Base-by-base conservation (phyloP, 1,284 basidiomycete genomes). In the Sporisorium graminicola region DNA sequence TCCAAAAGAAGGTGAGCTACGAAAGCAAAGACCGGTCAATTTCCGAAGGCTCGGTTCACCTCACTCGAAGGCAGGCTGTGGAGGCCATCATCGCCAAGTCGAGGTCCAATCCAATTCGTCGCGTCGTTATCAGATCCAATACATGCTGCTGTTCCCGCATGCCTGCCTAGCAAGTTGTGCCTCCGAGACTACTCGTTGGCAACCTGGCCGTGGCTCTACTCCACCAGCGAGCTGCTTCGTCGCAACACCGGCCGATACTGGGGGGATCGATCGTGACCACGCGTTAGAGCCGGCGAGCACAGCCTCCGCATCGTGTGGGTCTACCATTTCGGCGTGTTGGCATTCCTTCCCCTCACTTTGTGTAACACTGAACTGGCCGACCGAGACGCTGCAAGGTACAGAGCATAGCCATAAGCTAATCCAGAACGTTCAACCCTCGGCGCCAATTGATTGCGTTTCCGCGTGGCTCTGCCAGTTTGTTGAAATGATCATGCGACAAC, bases 261-360 rank as follows among this genome's bases (percentile, higher is more conserved):
- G 24, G 3, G 13, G 20, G 20, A 24, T 24, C 20, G 22, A 22
- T 44, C 20, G 43, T 20, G 43, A 44, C 24, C 44, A 46, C 24
- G 44, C 44, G 44, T n/a, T 22, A 26, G 5, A 26, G 13, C 10
- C 26, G 6, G 13, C 46, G 18, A 47, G 26, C 46, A 47, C 46
- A 47, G 46, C 46, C 46, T 47, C 46, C 46, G 14, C 24, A 18
- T 26, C 46, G 26, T 47, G 46, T 47, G 46, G 46, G 20, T 18
- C 24, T 20, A 13, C 14, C 24, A 27, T 26, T 13, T 27, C 24
- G 46, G 24, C 16, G n/a, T n/a, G n/a, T n/a, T n/a, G n/a, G n/a
- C n/a, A n/a, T n/a, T 47, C 24, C 46, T 47, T 12, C n/a, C 46
- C 24, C 44, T 47, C 26, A 13, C 9, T 44, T 10, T 26, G 5